These are phyloP conservation scores for Arachis hypogaea DNA, from an alignment of 306 rosid genomes.

Conservation along the genomic window DNA sequence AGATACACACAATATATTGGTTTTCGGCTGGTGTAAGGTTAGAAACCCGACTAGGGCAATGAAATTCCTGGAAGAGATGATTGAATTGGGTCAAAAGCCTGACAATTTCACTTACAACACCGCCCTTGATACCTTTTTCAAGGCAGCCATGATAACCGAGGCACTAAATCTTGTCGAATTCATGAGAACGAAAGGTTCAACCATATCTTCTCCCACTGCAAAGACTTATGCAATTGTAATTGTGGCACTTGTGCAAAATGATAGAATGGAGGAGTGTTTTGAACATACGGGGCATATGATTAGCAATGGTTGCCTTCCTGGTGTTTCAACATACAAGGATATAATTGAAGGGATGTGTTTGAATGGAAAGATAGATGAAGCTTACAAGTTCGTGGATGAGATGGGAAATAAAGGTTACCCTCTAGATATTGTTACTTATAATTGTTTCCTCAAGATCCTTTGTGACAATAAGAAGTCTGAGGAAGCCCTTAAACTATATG, in stretches of 20 bases:
- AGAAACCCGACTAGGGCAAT: slow-evolving; percentile 78
- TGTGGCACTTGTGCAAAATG: slow-evolving; percentile 71
- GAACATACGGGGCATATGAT: slow-evolving; percentile 68
- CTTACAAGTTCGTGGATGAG: slow-evolving; percentile 82
- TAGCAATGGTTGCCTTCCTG: slow-evolving; percentile 85
- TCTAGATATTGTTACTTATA: slow-evolving; percentile 84
- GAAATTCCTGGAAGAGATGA: slow-evolving; percentile 80
- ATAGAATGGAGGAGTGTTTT: slow-evolving; percentile 77
- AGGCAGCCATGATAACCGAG: slow-evolving; percentile 70
- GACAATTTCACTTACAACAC: slow-evolving; percentile 86
- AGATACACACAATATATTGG: slow-evolving; percentile 68
- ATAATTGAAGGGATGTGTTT: slow-evolving; percentile 88
- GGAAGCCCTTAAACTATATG: slow-evolving; percentile 73
- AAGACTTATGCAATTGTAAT: slow-evolving; percentile 76
- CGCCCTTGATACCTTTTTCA: slow-evolving; percentile 81
- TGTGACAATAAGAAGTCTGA: slow-evolving; percentile 70
- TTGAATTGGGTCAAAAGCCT: slow-evolving; percentile 65
- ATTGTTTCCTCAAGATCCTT: slow-evolving; percentile 89
- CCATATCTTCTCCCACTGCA: slow-evolving; percentile 81
- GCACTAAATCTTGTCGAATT: slow-evolving; percentile 83
- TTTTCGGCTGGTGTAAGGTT: slow-evolving; percentile 96
- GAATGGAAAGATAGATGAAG: slow-evolving; percentile 73
- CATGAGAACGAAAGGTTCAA: slow-evolving; percentile 83
- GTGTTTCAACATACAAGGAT: slow-evolving; percentile 85
- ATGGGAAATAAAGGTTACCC: slow-evolving; percentile 96